These are phyloP conservation scores for Kuraishia floccosa DNA, from an alignment of 805 yeast species.

Conservation along the genomic window DNA sequence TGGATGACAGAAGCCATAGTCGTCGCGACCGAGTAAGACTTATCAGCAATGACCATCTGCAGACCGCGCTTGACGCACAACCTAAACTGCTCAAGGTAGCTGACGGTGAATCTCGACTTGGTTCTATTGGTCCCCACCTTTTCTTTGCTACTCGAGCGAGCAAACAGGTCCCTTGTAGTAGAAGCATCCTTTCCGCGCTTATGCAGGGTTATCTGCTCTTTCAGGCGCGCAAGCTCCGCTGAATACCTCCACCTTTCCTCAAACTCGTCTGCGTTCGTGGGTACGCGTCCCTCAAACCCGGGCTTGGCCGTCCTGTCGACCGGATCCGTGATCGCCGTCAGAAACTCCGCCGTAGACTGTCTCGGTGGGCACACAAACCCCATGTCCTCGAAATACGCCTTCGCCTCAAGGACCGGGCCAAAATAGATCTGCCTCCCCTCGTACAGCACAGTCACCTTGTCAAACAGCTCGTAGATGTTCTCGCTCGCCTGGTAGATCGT, in stretches of 20 bases:
- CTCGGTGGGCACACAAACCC: constrained; percentile 34
- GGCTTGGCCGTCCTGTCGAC: constrained; percentile 14
- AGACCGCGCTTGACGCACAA: constrained; percentile 38
- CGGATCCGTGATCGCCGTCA: constrained; percentile 23
- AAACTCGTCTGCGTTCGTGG: constrained; percentile 25
- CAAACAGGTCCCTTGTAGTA: constrained; percentile 25
- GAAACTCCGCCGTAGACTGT: constrained; percentile 34
- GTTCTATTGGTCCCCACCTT: constrained; percentile 17
- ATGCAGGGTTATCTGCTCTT: constrained; percentile 16
- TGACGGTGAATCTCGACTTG: constrained; percentile 29
- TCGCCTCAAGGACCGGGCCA: constrained; percentile 25
- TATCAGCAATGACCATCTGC: constrained; percentile 47
- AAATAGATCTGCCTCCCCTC: constrained; percentile 32
- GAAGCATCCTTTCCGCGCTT: constrained; percentile 17
- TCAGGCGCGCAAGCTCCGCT: constrained; percentile 15
- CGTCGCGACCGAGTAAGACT: constrained; percentile 33
- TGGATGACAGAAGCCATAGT: constrained; percentile 37
- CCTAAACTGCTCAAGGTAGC: constrained; percentile 35
- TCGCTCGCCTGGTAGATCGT: constrained; percentile 36
- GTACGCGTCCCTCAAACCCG: constrained; percentile 24
- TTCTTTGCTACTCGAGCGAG: constrained; percentile 8
- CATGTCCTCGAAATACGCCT: constrained; percentile 25
- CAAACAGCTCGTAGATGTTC: constrained; percentile 30
- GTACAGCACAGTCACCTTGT: constrained; percentile 27
- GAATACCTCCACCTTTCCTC: constrained; percentile 22